phyloP scores from a whole-genome alignment of 1,284 basidiomycete species.

The Lentinula novae-zelandiae region DNA sequence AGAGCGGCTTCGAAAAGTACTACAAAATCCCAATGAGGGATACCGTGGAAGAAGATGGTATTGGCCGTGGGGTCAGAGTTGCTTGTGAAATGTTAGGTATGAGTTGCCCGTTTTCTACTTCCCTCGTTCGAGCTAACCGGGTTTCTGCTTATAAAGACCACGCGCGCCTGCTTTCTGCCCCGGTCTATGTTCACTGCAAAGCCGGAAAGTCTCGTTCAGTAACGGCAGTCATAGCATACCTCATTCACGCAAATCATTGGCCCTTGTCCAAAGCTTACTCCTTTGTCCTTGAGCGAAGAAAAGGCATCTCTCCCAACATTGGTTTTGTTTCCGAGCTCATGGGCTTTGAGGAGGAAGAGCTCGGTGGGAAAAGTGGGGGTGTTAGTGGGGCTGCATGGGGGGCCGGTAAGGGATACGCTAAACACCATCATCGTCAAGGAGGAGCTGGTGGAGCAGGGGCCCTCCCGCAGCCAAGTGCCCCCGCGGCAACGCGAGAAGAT shows the following conservation, averaged over 20 bases:
- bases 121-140: constrained; percentile 4
- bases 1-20: constrained; percentile 72
- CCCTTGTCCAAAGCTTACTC: constrained; percentile 86
- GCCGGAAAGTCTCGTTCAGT: constrained; percentile 95
- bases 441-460: constrained; percentile 10
- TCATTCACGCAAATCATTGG: constrained; percentile 97
- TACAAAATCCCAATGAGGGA: constrained; percentile 89
- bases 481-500: constrained; percentile 36
- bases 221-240: constrained; percentile 95
- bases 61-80: constrained; percentile 78
- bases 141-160: constrained; percentile 57
- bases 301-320: constrained; percentile 96
- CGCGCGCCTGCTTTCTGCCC: constrained; percentile 81
- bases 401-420: constrained; percentile 22
- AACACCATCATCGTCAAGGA: constrained; percentile 20
- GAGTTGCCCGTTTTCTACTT: constrained; percentile 25
- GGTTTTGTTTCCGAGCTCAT: constrained; percentile 97
- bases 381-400: constrained; percentile 42
- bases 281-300: constrained; percentile 87
- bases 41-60: constrained; percentile 90
- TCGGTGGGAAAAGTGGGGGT: constrained; percentile 79
- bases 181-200: constrained; percentile 95
- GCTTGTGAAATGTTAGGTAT: constrained; percentile 85
- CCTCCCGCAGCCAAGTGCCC: constrained; percentile 10
- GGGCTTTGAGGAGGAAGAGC: constrained; percentile 90